phyloP scores from a whole-genome alignment of 2,329 filamentous ascomycete species.

The Botrytis galanthina region DNA sequence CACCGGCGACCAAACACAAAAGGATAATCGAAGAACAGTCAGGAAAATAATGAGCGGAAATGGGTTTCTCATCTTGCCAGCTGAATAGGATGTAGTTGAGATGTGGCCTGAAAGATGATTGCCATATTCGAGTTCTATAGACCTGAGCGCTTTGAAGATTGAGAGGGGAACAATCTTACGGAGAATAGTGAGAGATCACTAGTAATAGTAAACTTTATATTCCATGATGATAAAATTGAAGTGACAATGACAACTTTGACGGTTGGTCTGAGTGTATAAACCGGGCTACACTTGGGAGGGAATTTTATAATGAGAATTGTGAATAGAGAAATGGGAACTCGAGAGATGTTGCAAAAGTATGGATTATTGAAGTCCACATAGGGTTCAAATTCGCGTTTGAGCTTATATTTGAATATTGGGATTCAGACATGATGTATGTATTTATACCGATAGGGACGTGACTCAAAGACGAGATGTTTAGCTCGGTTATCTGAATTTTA shows the following conservation, averaged over 20 bases:
- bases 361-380: neutral
- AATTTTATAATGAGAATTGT: neutral
- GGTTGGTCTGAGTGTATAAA: neutral
- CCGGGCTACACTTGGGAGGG: neutral
- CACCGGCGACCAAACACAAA: too few relatives aligned
- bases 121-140: neutral
- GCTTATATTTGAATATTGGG: neutral
- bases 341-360: neutral
- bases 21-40: too few relatives aligned
- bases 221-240: neutral
- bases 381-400: fast-evolving
- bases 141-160: too few relatives aligned
- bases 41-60: fast-evolving
- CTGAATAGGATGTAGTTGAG: neutral
- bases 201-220: neutral
- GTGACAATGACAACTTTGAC: neutral
- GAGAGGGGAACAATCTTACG: too few relatives aligned
- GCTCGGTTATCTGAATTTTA: neutral
- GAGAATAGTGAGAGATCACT: neutral
- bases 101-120: neutral
- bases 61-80: neutral
- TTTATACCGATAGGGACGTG: fast-evolving
- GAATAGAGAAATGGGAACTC: neutral
- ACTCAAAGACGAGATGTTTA: neutral
- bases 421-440: neutral